Conservation (phyloP, 129 eudicot species). For the Daucus carota region DNA sequence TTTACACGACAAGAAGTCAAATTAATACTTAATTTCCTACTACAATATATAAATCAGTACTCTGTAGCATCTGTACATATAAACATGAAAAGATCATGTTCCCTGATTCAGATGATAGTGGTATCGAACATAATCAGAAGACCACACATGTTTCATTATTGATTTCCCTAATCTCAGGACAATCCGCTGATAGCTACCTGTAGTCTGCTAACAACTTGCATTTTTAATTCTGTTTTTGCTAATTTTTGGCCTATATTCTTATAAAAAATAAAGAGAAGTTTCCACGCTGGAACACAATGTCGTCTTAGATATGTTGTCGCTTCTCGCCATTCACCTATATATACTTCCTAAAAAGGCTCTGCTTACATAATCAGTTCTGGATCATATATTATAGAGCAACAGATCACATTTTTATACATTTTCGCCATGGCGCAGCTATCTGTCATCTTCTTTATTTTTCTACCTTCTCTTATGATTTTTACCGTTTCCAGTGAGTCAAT, state of each 20-base stretch:
- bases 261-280: not conserved
- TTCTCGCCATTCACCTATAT: not conserved
- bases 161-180: not conserved
- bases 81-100: conserved; percentile 2
- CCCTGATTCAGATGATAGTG: not conserved
- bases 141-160: not conserved
- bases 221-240: not conserved
- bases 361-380: not conserved
- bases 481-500: not conserved
- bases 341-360: not conserved
- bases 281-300: not conserved
- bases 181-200: not conserved
- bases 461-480: not conserved
- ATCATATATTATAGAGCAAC: not conserved
- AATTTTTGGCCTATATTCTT: too few species aligned
- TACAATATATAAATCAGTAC: not conserved
- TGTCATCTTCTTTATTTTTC: not conserved
- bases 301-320: not conserved
- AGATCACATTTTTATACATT: not conserved
- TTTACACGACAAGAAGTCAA: not conserved
- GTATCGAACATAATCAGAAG: not conserved
- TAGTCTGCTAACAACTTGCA: not conserved
- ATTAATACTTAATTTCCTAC: not conserved
- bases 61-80: not conserved
- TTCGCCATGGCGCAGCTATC: not conserved